Conservation (phyloP, 345 rosid genomes). For the Lagerstroemia speciosa region DNA sequence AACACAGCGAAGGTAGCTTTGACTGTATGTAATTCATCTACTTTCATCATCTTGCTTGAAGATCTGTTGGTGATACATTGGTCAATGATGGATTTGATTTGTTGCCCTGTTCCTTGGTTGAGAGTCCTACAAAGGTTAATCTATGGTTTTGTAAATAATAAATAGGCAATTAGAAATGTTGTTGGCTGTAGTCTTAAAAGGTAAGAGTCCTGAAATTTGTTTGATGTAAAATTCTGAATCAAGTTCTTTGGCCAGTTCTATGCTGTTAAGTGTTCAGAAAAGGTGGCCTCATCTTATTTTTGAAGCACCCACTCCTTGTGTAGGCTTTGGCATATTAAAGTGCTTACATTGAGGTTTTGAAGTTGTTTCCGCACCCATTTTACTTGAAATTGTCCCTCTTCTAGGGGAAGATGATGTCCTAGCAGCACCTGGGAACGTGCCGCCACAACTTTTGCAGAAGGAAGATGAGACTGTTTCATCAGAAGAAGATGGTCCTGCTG, state of each 20-base stretch:
- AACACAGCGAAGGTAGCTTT: constrained; percentile 55
- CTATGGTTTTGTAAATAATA: neutral
- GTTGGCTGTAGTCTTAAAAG: neutral
- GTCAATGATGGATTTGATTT: neutral
- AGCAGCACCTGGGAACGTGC: constrained; percentile 47
- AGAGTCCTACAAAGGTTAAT: neutral
- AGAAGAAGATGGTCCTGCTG: constrained; percentile 69
- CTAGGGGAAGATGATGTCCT: constrained; percentile 59
- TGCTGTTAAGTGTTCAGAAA: no score
- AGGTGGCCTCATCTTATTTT: neutral
- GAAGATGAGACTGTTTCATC: constrained; percentile 37
- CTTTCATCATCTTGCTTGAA: constrained; percentile 3
- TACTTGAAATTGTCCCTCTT: constrained; percentile 11
- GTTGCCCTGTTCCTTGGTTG: neutral
- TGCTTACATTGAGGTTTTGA: neutral
- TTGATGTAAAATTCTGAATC: neutral
- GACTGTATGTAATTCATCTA: constrained; percentile 1
- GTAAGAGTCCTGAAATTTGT: neutral
- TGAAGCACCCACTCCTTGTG: neutral
- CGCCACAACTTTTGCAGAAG: constrained; percentile 48
- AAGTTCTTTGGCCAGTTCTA: neutral
- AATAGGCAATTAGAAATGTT: neutral
- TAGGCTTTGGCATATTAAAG: neutral
- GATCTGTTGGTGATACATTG: neutral
- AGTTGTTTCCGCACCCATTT: neutral